A percentile compares a stretch with the other conserved stretches of the same genome.
phyloP scores from a whole-genome alignment of 1,284 basidiomycete species.

The Vanrija humicola region DNA sequence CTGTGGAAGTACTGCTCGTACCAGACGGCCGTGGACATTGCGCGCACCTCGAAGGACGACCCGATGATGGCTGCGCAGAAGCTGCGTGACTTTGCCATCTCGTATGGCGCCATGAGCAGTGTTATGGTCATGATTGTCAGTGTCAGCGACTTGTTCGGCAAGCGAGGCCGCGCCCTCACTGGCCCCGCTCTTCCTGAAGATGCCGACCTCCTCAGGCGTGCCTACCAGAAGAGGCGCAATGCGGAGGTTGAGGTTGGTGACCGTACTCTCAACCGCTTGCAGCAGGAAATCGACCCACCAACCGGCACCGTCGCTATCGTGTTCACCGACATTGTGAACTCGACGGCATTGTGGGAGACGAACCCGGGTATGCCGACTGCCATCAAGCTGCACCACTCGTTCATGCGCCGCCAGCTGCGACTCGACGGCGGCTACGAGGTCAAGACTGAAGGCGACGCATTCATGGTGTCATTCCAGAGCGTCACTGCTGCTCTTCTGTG shows the following conservation, averaged over 20 bases:
- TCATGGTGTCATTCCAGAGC: constrained; percentile 96
- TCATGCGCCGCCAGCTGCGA: constrained; percentile 81
- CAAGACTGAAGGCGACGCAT: constrained; percentile 98
- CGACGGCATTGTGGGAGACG: constrained; percentile 94
- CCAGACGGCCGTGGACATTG: constrained; percentile 96
- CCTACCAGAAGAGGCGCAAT: constrained; percentile 27
- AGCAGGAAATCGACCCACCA: constrained; percentile 80
- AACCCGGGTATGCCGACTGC: constrained; percentile 95
- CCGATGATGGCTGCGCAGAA: constrained; percentile 98
- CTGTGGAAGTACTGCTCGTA: constrained; percentile 93
- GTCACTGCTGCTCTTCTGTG: constrained; percentile 84
- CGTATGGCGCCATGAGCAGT: constrained; percentile 89
- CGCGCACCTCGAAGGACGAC: constrained; percentile 74
- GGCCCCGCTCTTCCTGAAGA: neutral
- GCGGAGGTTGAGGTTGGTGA: constrained; percentile 47
- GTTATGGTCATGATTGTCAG: constrained; percentile 98
- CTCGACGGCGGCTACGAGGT: constrained; percentile 97
- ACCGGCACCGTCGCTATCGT: constrained; percentile 87
- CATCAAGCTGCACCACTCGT: constrained; percentile 84
- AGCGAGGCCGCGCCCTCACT: constrained; percentile 12
- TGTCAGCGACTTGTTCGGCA: constrained; percentile 71
- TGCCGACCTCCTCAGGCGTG: constrained; percentile 30
- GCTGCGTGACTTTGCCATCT: constrained; percentile 92
- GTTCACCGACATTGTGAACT: constrained; percentile 98
- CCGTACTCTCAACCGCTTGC: constrained; percentile 58